A percentile compares a stretch with the other conserved stretches of the same genome.
phyloP scores from a whole-genome alignment of 768 basidiomycete genomes.

The Amanita rubescens region DNA sequence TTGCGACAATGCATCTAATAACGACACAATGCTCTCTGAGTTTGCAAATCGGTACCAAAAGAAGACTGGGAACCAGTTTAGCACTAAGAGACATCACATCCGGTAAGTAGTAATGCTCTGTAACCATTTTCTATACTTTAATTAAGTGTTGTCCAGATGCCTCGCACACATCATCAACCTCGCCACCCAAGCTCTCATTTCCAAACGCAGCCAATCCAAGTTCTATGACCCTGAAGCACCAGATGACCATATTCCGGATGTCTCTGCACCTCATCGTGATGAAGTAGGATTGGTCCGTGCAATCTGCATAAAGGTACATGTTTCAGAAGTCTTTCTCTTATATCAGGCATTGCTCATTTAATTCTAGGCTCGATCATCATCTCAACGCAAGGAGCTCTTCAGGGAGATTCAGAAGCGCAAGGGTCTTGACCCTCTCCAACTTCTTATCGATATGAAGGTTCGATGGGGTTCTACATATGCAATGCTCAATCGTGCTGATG shows the following conservation, averaged over 20 bases:
- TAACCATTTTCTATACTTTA: no score
- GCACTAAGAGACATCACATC: neutral
- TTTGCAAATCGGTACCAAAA: neutral
- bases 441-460: conserved; percentile 18
- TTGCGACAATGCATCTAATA: neutral
- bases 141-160: conserved; percentile 17
- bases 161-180: conserved; percentile 28
- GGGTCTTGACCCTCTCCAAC: neutral
- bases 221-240: conserved; percentile 18
- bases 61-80: neutral
- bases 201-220: conserved; percentile 18
- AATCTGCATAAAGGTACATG: conserved; percentile 19
- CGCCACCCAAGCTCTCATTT: conserved; percentile 25
- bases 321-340: conserved; percentile 5
- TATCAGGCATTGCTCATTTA: no score
- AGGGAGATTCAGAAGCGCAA: conserved; percentile 9
- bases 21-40: neutral
- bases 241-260: conserved; percentile 9
- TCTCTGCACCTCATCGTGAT: conserved; percentile 16
- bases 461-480: conserved; percentile 21
- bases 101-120: no score
- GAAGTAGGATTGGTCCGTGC: conserved; percentile 21
- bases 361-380: conserved; percentile 5
- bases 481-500: conserved; percentile 16
- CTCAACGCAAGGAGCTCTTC: conserved; percentile 18